Conservation (phyloP, 2,329 filamentous ascomycete species). For the Dactylellina leptospora region DNA sequence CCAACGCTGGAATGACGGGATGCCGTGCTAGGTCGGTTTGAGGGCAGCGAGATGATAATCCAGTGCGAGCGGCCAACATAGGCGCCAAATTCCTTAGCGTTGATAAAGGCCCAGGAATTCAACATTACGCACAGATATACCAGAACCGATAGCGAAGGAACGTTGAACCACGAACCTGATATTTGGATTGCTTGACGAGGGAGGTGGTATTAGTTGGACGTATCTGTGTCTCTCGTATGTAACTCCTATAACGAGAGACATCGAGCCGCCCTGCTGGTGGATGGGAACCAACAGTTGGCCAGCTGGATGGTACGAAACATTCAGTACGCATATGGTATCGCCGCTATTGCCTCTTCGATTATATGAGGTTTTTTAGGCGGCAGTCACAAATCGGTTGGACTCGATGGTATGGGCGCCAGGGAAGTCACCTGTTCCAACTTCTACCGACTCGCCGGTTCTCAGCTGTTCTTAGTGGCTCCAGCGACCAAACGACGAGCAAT, state of each 20-base stretch:
- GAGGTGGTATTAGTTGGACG: slow-evolving; percentile 31
- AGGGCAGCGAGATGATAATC: background rate
- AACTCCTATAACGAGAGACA: slow-evolving; percentile 18
- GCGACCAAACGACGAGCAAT: slow-evolving; percentile 22
- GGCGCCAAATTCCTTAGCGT: background rate
- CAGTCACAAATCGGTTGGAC: slow-evolving; percentile 17
- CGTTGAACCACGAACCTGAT: slow-evolving; percentile 44
- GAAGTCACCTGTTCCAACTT: slow-evolving; percentile 21
- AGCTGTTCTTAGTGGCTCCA: slow-evolving; percentile 14
- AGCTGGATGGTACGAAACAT: slow-evolving; percentile 18
- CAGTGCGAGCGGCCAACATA: no score
- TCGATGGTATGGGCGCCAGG: slow-evolving; percentile 20
- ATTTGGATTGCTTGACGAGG: slow-evolving; percentile 23
- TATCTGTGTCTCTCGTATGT: slow-evolving; percentile 39
- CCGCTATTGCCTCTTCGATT: background rate
- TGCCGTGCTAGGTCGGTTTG: slow-evolving; percentile 8
- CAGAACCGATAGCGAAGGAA: slow-evolving; percentile 32
- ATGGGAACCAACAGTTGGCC: slow-evolving; percentile 21
- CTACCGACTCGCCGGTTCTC: slow-evolving; percentile 17
- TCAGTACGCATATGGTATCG: slow-evolving; percentile 37
- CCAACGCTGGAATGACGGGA: slow-evolving; percentile 43
- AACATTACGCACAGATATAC: slow-evolving; percentile 15
- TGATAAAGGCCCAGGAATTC: background rate
- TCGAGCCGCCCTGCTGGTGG: slow-evolving; percentile 24
- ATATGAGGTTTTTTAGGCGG: slow-evolving; percentile 31